These are phyloP conservation scores for Medicago ruthenica DNA, from an alignment of 306 rosid genomes.

Conservation along the genomic window DNA sequence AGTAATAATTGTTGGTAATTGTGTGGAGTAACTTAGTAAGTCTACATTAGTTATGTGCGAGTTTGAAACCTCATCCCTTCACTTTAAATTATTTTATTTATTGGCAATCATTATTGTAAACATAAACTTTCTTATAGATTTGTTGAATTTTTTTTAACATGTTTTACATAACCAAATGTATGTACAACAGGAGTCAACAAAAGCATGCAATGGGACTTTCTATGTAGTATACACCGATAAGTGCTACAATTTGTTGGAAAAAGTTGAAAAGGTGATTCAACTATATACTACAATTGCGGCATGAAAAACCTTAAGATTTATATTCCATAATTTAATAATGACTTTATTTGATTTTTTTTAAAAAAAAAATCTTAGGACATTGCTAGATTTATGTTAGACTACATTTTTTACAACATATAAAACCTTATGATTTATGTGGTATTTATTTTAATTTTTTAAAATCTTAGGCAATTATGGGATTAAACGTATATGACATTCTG, in stretches of 20 bases:
- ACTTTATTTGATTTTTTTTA: background rate
- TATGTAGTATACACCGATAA: background rate
- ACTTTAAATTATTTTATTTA: too few species aligned
- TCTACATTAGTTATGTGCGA: too few species aligned
- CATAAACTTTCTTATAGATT: too few species aligned
- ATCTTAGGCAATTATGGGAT: constrained; percentile 53
- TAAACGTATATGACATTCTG: constrained; percentile 77
- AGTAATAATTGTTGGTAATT: too few species aligned
- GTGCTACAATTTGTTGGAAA: background rate
- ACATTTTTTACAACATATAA: background rate
- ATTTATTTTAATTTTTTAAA: constrained; percentile 11
- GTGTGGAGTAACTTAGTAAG: too few species aligned
- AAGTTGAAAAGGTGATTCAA: background rate
- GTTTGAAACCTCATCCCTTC: too few species aligned
- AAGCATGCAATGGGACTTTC: constrained; percentile 5
- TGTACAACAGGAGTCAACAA: background rate
- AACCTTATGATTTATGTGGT: background rate
- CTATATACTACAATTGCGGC: background rate
- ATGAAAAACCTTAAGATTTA: constrained; percentile 8
- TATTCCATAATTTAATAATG: constrained; percentile 23
- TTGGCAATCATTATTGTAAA: too few species aligned
- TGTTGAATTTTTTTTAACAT: background rate
- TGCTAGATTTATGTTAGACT: too few species aligned
- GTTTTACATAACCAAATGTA: background rate
- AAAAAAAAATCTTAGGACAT: too few species aligned